Conservation (phyloP, 352 stramenopile genomes). For the Stephanocyclus meneghinianus region DNA sequence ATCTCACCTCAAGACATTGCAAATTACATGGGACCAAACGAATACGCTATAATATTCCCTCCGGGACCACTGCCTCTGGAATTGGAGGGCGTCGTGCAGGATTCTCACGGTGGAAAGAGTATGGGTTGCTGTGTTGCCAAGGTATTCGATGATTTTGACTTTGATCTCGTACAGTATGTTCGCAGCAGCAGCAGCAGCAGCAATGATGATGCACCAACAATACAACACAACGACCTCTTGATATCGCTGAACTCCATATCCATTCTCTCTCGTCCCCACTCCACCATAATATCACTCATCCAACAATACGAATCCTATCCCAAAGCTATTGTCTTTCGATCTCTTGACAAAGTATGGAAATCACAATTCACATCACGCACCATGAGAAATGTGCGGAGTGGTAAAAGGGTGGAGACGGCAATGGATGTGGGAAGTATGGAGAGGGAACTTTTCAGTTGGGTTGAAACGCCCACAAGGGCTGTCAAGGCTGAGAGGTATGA, state of each 20-base stretch:
- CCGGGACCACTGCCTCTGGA: conserved; percentile 36
- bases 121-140: conserved; percentile 43
- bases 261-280: conserved; percentile 38
- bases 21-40: conserved; percentile 21
- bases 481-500: background rate
- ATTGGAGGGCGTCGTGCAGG: conserved; percentile 39
- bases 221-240: conserved; percentile 54
- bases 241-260: conserved; percentile 49
- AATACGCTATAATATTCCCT: conserved; percentile 52
- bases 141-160: conserved; percentile 29
- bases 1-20: conserved; percentile 1
- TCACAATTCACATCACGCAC: conserved; percentile 31
- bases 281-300: conserved; percentile 34
- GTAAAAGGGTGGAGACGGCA: conserved; percentile 35
- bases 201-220: background rate
- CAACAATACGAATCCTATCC: conserved; percentile 16
- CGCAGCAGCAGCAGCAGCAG: background rate
- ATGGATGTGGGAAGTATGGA: conserved; percentile 41
- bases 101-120: conserved; percentile 10
- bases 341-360: conserved; percentile 40
- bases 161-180: background rate
- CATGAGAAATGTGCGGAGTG: conserved; percentile 40
- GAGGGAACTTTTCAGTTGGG: conserved; percentile 34
- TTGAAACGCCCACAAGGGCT: conserved; percentile 43
- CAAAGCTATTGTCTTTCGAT: conserved; percentile 51